phyloP scores from a whole-genome alignment of 2,329 filamentous ascomycete species.

The Dactylonectria estremocensis region DNA sequence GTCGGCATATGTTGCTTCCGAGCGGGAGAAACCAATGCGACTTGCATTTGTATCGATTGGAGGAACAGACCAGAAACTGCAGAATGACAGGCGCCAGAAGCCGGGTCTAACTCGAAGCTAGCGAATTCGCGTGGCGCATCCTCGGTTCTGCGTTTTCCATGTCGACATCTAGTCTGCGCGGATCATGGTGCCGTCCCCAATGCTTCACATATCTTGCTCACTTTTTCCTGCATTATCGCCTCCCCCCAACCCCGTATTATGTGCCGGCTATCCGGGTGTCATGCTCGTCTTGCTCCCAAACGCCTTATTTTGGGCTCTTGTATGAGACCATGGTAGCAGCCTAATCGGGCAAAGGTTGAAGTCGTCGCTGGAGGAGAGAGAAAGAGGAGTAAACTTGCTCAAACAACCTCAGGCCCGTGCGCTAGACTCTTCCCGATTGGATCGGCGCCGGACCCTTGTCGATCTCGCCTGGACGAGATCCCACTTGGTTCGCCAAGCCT shows the following conservation, averaged over 20 bases:
- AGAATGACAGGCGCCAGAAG: not conserved
- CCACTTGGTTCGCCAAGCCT: conserved; percentile 31
- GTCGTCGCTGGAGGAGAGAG: conserved; percentile 7
- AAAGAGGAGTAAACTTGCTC: conserved; percentile 55
- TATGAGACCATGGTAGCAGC: not conserved
- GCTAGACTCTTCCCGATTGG: conserved; percentile 37
- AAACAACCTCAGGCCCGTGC: conserved; percentile 54
- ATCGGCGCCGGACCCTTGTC: conserved; percentile 17
- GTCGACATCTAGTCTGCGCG: not conserved
- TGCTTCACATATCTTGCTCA: not conserved
- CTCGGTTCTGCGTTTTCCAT: not conserved
- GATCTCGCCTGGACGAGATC: conserved; percentile 29
- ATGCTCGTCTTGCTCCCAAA: not conserved
- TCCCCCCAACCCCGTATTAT: not conserved
- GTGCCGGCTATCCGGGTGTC: conserved; percentile 23
- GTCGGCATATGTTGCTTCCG: not conserved
- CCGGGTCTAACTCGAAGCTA: conserved; percentile 1
- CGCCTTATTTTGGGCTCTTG: not conserved
- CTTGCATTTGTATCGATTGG: conserved; percentile 13
- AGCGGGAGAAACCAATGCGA: not conserved
- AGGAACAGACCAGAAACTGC: not conserved
- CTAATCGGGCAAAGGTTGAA: conserved; percentile 20
- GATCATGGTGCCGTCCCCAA: not conserved
- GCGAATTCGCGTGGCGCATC: conserved; percentile 1
- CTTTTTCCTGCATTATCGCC: not conserved